Conservation (phyloP, 306 rosid genomes). For the Argentina anserina region DNA sequence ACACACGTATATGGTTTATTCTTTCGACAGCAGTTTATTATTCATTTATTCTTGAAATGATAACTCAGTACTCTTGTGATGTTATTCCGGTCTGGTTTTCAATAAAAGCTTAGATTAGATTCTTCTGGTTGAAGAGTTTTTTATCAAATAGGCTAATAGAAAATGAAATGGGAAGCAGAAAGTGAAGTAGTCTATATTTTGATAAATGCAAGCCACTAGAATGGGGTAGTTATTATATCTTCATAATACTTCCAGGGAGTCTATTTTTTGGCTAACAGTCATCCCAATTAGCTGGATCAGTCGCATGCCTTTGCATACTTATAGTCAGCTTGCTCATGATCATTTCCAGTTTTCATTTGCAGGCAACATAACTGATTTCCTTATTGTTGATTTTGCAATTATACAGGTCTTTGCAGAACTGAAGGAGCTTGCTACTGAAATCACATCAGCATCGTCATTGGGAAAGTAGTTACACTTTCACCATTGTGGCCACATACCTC, state of each 20-base stretch:
- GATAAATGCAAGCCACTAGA: background rate
- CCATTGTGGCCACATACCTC: conserved; percentile 64
- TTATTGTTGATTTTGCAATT: conserved; percentile 13
- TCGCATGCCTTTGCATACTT: background rate
- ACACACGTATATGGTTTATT: background rate
- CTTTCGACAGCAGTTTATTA: background rate
- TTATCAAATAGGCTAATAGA: background rate
- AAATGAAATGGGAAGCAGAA: background rate
- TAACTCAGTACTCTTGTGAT: background rate
- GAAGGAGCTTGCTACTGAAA: conserved; percentile 66
- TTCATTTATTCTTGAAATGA: background rate
- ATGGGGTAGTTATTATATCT: background rate
- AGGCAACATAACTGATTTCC: conserved; percentile 17
- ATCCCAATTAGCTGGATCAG: background rate
- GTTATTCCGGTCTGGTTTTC: background rate
- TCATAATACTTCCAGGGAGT: background rate
- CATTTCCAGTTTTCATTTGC: background rate
- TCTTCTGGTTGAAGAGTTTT: background rate
- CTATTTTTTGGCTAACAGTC: background rate
- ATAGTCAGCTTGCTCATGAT: background rate
- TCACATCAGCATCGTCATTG: conserved; percentile 61
- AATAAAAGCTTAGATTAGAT: background rate
- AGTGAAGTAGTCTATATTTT: background rate
- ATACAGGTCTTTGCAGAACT: conserved; percentile 82
- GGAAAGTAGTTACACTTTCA: conserved; percentile 87